Evolutionary conservation across 2,329 filamentous ascomycete genomes (phyloP), one percentile per base, ranked within the genome.

Genomic region (Gnomoniopsis smithogilvyi): DNA sequence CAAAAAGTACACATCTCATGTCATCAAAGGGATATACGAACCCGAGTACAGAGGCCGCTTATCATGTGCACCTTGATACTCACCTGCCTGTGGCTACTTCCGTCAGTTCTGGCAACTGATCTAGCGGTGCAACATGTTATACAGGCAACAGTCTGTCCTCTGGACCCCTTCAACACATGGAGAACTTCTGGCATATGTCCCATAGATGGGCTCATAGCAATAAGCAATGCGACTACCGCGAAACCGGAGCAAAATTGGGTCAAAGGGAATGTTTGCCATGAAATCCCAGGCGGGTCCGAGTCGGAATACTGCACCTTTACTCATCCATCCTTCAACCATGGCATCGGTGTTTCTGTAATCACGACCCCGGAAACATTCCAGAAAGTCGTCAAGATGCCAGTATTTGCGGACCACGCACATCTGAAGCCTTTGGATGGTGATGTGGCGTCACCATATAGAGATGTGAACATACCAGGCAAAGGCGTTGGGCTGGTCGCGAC

Each of bases 401-500:
- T 56, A 1, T 64, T 64, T 19, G 19, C 41, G 14, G n/a, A 26
- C n/a, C 8, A 21, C 14, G 14, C 30, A 15, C 10, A 2, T 19
- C 24, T 43, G 43, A 2, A 14, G n/a, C 6, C 47, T 43, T 17
- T 17, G 6, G 15, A 17, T 26, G 30, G 48, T n/a, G 11, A 36
- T 36, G 11, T 24, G 36, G 10, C 26, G 11, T 24, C 26, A 11
- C 30, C 30, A 11, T 70, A 69, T 53, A 60, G 55, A 15, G 68
- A 68, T 45, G 63, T 63, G n/a, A 60, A 63, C 11, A 66, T 72
- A 36, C 62, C 65, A 0, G 69, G 69, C 10, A 73, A 72, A 41
- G 71, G 67, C 22, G 60, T 71, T 21, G 71, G 72, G 3, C 62
- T 74, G 8, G 61, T 73, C 24, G 68, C 71, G 2, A 65, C 63